Base-by-base conservation (phyloP, 768 basidiomycete genomes). In the Agaricus sinodeliciosus region DNA sequence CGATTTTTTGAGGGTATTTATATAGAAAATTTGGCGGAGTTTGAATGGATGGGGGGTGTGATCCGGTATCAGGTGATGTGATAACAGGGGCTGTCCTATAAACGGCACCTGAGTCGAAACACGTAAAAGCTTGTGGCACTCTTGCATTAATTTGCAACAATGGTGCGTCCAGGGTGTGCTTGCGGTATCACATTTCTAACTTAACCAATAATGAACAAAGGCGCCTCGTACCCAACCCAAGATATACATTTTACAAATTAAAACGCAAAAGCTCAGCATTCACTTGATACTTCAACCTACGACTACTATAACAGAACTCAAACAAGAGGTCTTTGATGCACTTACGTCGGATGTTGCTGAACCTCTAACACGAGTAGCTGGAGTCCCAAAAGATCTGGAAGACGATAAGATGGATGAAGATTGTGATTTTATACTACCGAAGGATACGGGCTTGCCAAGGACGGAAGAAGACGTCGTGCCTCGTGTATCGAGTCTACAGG, bases 251-350 rank as follows among this genome's bases (percentile, higher is more conserved):
- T 61, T 90, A 15, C 72, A 81, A n/a, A 65, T 89, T 58, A 87
- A 85, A 61, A 84, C 86, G 0, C 85, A 89, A 70, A 86, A 80
- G 57, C 68, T 85, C 48, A 83, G 83, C 5, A 69, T 88, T 58
- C 74, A 85, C 59, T 67, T 84, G 57, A 79, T 81, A 6, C 51
- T 76, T 9, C 66, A 74, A 39, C 81, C 79, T 7, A 74, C 73
- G 31, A 74, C 75, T 8, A 79, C 78, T 4, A 70, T 90, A 61
- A 72, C 67, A 11, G 68, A 70, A n/a, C 58, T 89, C 39, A 90
- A 90, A 62, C 66, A 71, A 35, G 82, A 88, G 48, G 80, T 78
- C 0, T 64, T 88, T 1, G 76, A 77, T 0, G 87, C 86, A 7
- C 72, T 90, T 31, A 67, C 67, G 9, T 74, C 81, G 1, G 68